These are phyloP conservation scores for Aureobasidium sp. DNA, from an alignment of 2,329 filamentous ascomycete genomes.

Conservation along the genomic window DNA sequence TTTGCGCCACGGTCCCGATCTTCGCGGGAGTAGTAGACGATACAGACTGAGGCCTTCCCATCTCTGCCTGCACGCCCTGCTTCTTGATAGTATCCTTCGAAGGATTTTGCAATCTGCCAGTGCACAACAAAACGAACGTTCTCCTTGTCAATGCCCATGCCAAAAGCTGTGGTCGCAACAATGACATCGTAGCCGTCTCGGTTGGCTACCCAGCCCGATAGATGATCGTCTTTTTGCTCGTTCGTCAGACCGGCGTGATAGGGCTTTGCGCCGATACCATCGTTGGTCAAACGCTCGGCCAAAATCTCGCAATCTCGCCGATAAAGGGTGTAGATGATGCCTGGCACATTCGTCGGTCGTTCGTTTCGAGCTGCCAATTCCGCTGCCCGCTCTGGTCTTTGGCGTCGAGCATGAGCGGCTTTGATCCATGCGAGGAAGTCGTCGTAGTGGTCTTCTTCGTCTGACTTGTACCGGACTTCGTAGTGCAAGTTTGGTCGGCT, in stretches of 20 bases:
- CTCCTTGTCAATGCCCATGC: slow-evolving; percentile 96
- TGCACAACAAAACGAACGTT: slow-evolving; percentile 92
- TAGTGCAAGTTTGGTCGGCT: slow-evolving; percentile 81
- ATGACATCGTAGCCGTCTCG: slow-evolving; percentile 59
- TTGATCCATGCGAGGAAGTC: slow-evolving; percentile 65
- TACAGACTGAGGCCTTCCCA: slow-evolving; percentile 76
- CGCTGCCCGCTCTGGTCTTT: slow-evolving; percentile 46
- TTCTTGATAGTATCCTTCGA: slow-evolving; percentile 95
- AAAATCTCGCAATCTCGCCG: slow-evolving; percentile 67
- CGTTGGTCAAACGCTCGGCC: slow-evolving; percentile 54
- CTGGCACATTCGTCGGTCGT: slow-evolving; percentile 56
- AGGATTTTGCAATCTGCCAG: slow-evolving; percentile 88
- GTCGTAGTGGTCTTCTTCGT: slow-evolving; percentile 64
- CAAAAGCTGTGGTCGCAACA: slow-evolving; percentile 90
- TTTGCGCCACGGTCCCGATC: slow-evolving; percentile 66
- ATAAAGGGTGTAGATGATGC: slow-evolving; percentile 73
- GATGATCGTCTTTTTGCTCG: slow-evolving; percentile 59
- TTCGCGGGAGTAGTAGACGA: slow-evolving; percentile 84
- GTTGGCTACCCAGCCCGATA: slow-evolving; percentile 64
- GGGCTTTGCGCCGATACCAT: slow-evolving; percentile 64
- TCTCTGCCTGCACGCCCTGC: slow-evolving; percentile 86
- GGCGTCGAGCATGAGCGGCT: slow-evolving; percentile 60
- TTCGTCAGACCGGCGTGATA: slow-evolving; percentile 64
- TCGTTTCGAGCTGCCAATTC: slow-evolving; percentile 47
- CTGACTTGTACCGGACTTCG: slow-evolving; percentile 74